Evolutionary conservation across 371 early-diverging fungal genomes (phyloP).

Genomic region (Lichtheimia ramosa): DNA sequence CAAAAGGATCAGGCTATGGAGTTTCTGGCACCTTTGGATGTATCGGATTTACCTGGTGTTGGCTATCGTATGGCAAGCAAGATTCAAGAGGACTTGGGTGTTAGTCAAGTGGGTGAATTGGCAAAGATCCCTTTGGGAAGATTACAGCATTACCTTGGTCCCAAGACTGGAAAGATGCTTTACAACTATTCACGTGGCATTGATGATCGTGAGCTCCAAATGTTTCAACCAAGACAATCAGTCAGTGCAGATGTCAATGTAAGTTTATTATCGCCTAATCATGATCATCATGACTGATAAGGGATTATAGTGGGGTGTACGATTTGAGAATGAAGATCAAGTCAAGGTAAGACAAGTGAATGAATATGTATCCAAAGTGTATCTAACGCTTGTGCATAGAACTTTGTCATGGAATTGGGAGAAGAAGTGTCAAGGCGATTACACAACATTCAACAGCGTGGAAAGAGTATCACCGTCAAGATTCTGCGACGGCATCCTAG

Average conservation of each 20-base stretch:
- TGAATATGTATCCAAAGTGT: not conserved
- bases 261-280: conserved; percentile 9
- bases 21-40: conserved; percentile 37
- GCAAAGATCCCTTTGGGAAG: conserved; percentile 25
- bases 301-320: conserved; percentile 72
- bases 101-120: conserved; percentile 59
- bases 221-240: conserved; percentile 66
- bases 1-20: conserved; percentile 27
- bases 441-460: conserved; percentile 42
- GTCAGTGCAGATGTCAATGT: conserved; percentile 76
- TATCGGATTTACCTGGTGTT: conserved; percentile 48
- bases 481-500: conserved; percentile 51
- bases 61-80: conserved; percentile 47
- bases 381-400: conserved; percentile 2
- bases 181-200: conserved; percentile 71
- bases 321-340: conserved; percentile 72
- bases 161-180: conserved; percentile 67
- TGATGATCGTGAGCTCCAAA: conserved; percentile 68
- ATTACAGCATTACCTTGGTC: conserved; percentile 68
- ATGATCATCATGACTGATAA: not conserved
- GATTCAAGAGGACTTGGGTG: conserved; percentile 34
- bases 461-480: conserved; percentile 58
- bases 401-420: conserved; percentile 51
- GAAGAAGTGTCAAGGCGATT: conserved; percentile 58
- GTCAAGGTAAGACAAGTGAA: conserved; percentile 37